Conservation (phyloP, 768 basidiomycete species). For the Leccinum variicolor region DNA sequence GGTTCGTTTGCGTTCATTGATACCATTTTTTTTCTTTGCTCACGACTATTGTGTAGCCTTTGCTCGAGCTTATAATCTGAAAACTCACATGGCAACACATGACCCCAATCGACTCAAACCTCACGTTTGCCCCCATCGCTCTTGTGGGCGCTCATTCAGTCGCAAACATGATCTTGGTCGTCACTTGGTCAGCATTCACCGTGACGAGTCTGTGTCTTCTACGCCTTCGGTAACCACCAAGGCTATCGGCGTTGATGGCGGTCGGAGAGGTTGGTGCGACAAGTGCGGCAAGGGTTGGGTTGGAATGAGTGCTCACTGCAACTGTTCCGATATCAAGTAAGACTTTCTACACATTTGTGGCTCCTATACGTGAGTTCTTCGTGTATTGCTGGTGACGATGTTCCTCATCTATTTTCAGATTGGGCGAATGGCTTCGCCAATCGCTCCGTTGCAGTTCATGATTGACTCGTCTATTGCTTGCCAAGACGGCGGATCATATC, state of each 20-base stretch:
- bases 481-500: constrained; percentile 31
- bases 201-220: constrained; percentile 54
- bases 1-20: constrained; percentile 37
- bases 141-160: constrained; percentile 88
- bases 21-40: not conserved
- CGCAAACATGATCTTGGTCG: constrained; percentile 93
- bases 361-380: constrained; percentile 28
- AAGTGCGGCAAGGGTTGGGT: constrained; percentile 68
- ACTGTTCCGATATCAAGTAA: constrained; percentile 67
- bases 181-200: constrained; percentile 84
- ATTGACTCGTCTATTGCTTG: constrained; percentile 34
- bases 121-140: constrained; percentile 79
- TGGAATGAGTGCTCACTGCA: constrained; percentile 52
- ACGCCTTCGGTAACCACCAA: constrained; percentile 38
- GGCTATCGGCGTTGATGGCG: constrained; percentile 68
- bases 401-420: constrained; percentile 25
- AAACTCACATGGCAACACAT: constrained; percentile 94
- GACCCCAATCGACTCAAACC: constrained; percentile 90
- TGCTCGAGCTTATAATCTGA: constrained; percentile 90
- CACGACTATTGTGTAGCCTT: constrained; percentile 52
- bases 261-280: constrained; percentile 67
- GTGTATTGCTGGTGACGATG: not conserved
- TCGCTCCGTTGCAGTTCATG: constrained; percentile 40
- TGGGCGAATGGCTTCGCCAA: constrained; percentile 34
- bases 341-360: constrained; percentile 6